Evolutionary conservation across 2,329 filamentous ascomycete genomes (phyloP), one percentile per base, ranked within the genome.

Genomic region (Pezicula rhizophila): DNA sequence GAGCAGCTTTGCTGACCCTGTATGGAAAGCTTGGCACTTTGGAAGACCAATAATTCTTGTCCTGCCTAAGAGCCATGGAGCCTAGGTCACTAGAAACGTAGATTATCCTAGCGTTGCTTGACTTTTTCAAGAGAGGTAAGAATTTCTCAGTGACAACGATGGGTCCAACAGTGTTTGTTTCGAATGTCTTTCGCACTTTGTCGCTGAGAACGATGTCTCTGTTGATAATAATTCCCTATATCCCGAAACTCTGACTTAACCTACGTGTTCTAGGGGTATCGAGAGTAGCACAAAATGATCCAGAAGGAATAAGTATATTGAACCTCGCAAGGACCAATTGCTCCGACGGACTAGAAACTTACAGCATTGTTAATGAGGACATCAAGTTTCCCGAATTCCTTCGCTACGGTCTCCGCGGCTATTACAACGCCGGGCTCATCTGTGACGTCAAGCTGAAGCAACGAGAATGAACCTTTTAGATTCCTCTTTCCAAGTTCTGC

Each of bases 301-400:
- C 23, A 7, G 23, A 23, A 23, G 5, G 6, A 5, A 5, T 7
- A 23, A 23, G 23, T 7, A 23, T 4, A 7, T 23, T 23, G 23
- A 23, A 23, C 23, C 23, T 23, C 3, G 23, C 4, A 23, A 23
- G 23, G 23, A 23, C 23, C 3, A 23, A 23, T 23, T 23, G 23
- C 23, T 23, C 6, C 6, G 23, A 23, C 23, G 23, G 23, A 23
- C 23, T 23, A 23, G 6, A 23, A 23, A 23, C 23, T 23, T 23
- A 23, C 23, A 23, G 57, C 57, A 42, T 62, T 62, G 46, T 58
- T 58, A 46, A 60, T 49, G 14, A 60, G 54, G 42, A 67, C 53
- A 44, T 70, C 64, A 3, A 69, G 52, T 6, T 48, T 58, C 2
- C 55, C 48, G 31, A 50, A 52, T 3, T 54, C 47, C 15, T 53